A percentile compares a stretch with the other conserved stretches of the same genome.
Conservation (phyloP, 441 rosid species). For the Capsella rubella region DNA sequence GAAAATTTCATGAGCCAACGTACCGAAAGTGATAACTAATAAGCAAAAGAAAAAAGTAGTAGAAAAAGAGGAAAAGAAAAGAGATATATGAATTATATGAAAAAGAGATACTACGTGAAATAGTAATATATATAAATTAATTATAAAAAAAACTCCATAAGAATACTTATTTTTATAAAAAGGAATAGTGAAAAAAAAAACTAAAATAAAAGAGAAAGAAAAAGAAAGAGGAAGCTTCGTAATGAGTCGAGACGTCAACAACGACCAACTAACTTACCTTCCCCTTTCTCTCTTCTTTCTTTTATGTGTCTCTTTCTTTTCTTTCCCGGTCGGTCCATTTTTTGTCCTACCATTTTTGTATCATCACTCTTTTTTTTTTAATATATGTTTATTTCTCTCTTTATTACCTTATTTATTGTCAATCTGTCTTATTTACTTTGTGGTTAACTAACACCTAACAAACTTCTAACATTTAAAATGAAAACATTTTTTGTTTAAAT, state of each 20-base stretch:
- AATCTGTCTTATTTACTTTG: too few relatives aligned
- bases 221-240: slow-evolving; percentile 43
- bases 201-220: slow-evolving; percentile 32
- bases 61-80: slow-evolving; percentile 16
- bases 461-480: too few relatives aligned
- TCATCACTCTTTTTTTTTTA: neutral
- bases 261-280: slow-evolving; percentile 50
- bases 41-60: slow-evolving; percentile 25
- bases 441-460: too few relatives aligned
- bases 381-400: too few relatives aligned
- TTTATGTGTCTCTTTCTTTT: slow-evolving; percentile 27
- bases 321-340: slow-evolving; percentile 32
- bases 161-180: neutral
- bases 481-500: too few relatives aligned
- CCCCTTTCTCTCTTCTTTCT: slow-evolving; percentile 11
- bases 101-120: neutral
- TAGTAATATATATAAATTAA: neutral
- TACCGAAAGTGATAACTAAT: slow-evolving; percentile 39
- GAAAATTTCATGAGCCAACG: slow-evolving; percentile 21
- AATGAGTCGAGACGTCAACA: slow-evolving; percentile 34
- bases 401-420: too few relatives aligned
- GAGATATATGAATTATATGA: neutral
- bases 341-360: slow-evolving; percentile 21
- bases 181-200: neutral
- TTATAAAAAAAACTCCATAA: neutral